These are phyloP conservation scores for Knoxia roxburghii DNA, from an alignment of 257 asterid genomes.

Conservation along the genomic window DNA sequence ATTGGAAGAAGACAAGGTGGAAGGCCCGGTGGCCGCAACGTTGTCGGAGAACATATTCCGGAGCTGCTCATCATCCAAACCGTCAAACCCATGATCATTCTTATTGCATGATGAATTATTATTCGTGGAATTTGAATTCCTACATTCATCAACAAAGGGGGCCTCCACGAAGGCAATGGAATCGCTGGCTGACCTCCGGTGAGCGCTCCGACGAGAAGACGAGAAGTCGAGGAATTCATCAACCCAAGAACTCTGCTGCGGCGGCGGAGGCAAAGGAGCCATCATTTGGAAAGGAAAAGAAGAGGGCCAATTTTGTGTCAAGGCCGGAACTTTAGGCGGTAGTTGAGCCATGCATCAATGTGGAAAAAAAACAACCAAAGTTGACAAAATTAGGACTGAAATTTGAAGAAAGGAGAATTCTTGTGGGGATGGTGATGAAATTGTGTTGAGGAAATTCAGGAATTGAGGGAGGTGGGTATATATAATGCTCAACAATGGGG, in stretches of 20 bases:
- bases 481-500: no score
- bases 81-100: slow-evolving; percentile 39
- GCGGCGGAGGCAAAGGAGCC: slow-evolving; percentile 26
- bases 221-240: slow-evolving; percentile 88
- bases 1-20: slow-evolving; percentile 34
- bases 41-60: slow-evolving; percentile 69
- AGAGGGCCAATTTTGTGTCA: slow-evolving; percentile 66
- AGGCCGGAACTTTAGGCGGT: slow-evolving; percentile 64
- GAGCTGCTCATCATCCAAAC: slow-evolving; percentile 76
- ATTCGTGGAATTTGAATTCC: slow-evolving; percentile 1
- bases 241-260: slow-evolving; percentile 45
- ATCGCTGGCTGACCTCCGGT: slow-evolving; percentile 77
- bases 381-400: background rate
- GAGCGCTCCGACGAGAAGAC: slow-evolving; percentile 49
- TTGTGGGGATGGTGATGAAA: no score
- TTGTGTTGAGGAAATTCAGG: slow-evolving; percentile 2
- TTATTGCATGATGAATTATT: background rate
- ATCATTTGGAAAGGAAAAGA: slow-evolving; percentile 51
- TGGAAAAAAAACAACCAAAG: background rate
- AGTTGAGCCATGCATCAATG: slow-evolving; percentile 68
- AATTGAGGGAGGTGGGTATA: background rate
- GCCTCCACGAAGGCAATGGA: slow-evolving; percentile 69
- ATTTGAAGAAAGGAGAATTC: background rate
- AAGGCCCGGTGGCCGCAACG: slow-evolving; percentile 28
- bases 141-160: slow-evolving; percentile 30